Evolutionary conservation across 345 rosid genomes (phyloP).

Genomic region (Sapria himalayana): DNA sequence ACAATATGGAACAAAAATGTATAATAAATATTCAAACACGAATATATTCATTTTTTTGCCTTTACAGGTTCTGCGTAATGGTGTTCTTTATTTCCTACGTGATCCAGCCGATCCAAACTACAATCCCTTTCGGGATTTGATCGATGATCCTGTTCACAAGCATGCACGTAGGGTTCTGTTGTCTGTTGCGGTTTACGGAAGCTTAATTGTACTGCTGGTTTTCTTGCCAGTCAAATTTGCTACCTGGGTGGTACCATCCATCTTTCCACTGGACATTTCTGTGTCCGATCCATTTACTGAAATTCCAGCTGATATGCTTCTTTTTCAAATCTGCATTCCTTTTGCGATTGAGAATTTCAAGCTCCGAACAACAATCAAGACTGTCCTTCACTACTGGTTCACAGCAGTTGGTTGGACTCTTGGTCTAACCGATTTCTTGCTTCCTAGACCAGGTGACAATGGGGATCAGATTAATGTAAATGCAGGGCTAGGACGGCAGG

Average conservation of each 20-base stretch:
- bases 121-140: conserved; percentile 93
- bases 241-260: conserved; percentile 64
- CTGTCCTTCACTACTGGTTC: conserved; percentile 85
- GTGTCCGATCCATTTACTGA: conserved; percentile 97
- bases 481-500: conserved; percentile 56
- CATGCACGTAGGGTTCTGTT: conserved; percentile 86
- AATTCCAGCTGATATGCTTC: conserved; percentile 95
- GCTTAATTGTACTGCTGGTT: conserved; percentile 93
- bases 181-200: conserved; percentile 90
- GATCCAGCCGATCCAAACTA: conserved; percentile 99
- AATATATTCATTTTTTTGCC: background rate
- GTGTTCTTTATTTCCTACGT: conserved; percentile 80
- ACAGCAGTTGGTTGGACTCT: conserved; percentile 84
- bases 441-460: conserved; percentile 67
- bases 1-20: no score
- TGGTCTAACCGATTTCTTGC: conserved; percentile 61
- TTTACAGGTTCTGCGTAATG: conserved; percentile 74
- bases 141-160: conserved; percentile 95
- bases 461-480: conserved; percentile 58
- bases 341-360: conserved; percentile 87
- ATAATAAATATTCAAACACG: no score
- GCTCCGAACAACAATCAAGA: conserved; percentile 70
- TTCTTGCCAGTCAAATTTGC: conserved; percentile 96
- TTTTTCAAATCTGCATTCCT: conserved; percentile 94
- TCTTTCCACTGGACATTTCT: conserved; percentile 87